Evolutionary conservation across 75 land plant species (phyloP), one percentile per base, ranked within the genome.

Genomic region (Cryptomeria japonica): DNA sequence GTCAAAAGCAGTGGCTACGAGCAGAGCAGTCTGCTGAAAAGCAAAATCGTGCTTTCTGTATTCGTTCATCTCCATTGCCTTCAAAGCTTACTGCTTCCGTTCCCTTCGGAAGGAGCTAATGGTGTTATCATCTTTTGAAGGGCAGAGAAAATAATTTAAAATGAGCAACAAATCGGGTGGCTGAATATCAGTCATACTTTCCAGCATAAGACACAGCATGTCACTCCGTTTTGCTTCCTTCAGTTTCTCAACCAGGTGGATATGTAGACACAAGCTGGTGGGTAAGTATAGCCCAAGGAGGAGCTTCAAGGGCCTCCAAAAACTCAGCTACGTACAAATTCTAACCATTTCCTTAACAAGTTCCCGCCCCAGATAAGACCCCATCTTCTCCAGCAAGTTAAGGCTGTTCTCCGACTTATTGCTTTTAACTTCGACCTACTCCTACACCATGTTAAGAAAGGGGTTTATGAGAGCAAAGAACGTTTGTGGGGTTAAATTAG

Each of bases 1-100:
- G 90, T 97, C 98, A 77, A 93, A 85, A 0, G 93, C 92, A 7
- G 91, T 37, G 87, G 95, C 91, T 8, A 97, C 87, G 72, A 90
- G 76, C n/a, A 95, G 39, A 3, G 93, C 84, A 42, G 90, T 93
- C 36, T 90, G 90, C 84, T 86, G 90, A 28, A 87, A 91, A 15
- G 84, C 18, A 14, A 53, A 77, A 4, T n/a, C 44, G 28, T 19
- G 19, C 12, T 31, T 28, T 85, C 6, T 28, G 64, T 14, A 16
- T 32, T 16, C 70, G 34, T 3, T 2, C 22, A 25, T 38, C 10
- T 10, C 42, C n/a, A 80, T 92, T 4, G 91, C 91, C 18, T 64
- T 51, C 75, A 88, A 32, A 0, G 91, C 93, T 53, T 90, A 77
- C n/a, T 55, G 89, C 89, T 91, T 89, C 93, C 95, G 92, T 84